Base-by-base conservation (phyloP, 768 basidiomycete genomes). In the Russula earlei region DNA sequence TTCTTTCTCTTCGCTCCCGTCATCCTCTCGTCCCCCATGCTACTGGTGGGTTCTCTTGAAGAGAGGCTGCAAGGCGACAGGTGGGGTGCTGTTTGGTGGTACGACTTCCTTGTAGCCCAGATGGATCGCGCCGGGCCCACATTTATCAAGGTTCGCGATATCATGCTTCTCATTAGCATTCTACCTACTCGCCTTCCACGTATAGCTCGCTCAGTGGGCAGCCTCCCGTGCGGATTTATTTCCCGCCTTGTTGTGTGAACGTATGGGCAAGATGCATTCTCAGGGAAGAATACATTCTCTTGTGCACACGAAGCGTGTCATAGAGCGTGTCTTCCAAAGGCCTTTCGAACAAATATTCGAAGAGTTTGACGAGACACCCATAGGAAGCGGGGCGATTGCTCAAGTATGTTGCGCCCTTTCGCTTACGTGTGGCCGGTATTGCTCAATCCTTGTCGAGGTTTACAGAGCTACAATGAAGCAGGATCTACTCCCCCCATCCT, bases 41-140 rank as follows among this genome's bases (percentile, higher is more conserved):
- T 98, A 19, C 74, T 94, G 24, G 71, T 85, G 9, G 87, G 83
- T 19, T 73, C 69, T 33, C 78, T 77, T 19, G 75, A 80, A 52
- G 72, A 72, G 42, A 70, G 71, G 46, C 73, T 81, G 43, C 78
- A 77, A 12, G 86, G 87, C 15, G 91, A 94, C 60, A 78, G 82
- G 63, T 92, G 91, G 91, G 92, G 92, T 36, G 92, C 91, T 1
- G 77, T 93, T 3, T 96, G 92, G 95, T 99, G 96, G 96, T 98
- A 97, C 67, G 80, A 77, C n/a, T 78, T 91, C 49, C 73, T 99
- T 15, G 91, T 92, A 7, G 72, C 70, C 42, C 85, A 84, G 68
- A 98, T 99, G 96, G 85, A 94, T 70, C 75, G 83, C 5, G 95
- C 95, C 9, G 96, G 96, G 1, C 96, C 96, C 15, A 95, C 94